Percentiles rank a stretch among this genome's conserved stretches.
Evolutionary conservation across 352 stramenopile species (phyloP).

Genomic region (Halophytophthora polymorphica): DNA sequence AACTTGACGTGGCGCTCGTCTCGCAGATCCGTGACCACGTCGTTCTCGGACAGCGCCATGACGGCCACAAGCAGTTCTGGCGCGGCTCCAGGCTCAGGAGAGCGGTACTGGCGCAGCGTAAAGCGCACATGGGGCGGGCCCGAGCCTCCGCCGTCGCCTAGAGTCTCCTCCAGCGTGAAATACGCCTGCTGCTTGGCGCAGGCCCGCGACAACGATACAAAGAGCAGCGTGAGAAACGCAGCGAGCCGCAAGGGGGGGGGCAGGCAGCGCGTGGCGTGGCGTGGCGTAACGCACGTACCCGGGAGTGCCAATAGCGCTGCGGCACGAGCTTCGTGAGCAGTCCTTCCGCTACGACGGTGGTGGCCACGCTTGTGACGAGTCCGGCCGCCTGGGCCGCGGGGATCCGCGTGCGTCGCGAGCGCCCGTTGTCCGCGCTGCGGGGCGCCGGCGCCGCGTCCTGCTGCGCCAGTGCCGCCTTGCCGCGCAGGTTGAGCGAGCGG

Average conservation of each 20-base stretch:
- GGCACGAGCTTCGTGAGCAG: constrained; percentile 46
- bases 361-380: background rate
- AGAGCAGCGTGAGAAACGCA: background rate
- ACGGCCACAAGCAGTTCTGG: constrained; percentile 34
- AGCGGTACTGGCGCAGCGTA: constrained; percentile 51
- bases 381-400: background rate
- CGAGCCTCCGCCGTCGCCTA: constrained; percentile 1
- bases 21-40: constrained; percentile 50
- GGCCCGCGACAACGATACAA: background rate
- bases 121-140: constrained; percentile 15
- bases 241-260: background rate
- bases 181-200: constrained; percentile 28
- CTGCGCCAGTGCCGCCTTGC: constrained; percentile 1
- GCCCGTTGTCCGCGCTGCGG: background rate
- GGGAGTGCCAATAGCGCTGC: constrained; percentile 59
- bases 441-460: background rate
- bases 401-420: background rate
- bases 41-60: constrained; percentile 44
- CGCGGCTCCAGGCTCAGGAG: constrained; percentile 19
- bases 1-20: constrained; percentile 42
- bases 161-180: constrained; percentile 50
- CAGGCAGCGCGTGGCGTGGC: too few relatives aligned
- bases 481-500: constrained; percentile 31
- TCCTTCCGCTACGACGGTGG: constrained; percentile 44
- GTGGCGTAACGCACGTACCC: constrained; percentile 12